phyloP scores from a whole-genome alignment of 352 stramenopile species.

The Phytophthora palmivora region DNA sequence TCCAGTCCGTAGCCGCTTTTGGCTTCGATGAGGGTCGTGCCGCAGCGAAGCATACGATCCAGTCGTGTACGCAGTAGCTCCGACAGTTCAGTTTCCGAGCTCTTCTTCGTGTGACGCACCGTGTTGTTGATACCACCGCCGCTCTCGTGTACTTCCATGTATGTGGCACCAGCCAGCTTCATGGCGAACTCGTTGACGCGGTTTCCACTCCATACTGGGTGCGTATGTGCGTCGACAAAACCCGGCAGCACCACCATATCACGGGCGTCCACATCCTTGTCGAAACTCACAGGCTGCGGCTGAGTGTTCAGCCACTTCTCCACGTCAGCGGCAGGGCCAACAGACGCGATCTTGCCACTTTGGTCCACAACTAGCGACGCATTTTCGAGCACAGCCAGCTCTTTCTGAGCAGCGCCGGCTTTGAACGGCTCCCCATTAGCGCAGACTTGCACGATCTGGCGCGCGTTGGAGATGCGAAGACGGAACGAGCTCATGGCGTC shows the following conservation, averaged over 20 bases:
- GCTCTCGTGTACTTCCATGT: conserved; percentile 85
- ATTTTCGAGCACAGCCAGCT: conserved; percentile 65
- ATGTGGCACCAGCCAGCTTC: conserved; percentile 86
- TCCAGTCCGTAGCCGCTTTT: conserved; percentile 90
- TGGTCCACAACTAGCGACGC: conserved; percentile 67
- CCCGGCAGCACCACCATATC: conserved; percentile 77
- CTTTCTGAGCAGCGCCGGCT: conserved; percentile 62
- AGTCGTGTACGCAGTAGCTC: conserved; percentile 58
- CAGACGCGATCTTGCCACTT: conserved; percentile 63
- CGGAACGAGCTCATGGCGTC: conserved; percentile 73
- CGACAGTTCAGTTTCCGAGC: conserved; percentile 68
- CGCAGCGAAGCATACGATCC: conserved; percentile 76
- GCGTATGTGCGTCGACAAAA: conserved; percentile 85
- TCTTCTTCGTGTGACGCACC: conserved; percentile 72
- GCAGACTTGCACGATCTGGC: conserved; percentile 82
- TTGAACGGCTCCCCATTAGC: conserved; percentile 69
- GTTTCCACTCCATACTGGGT: conserved; percentile 86
- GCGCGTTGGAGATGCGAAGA: conserved; percentile 67
- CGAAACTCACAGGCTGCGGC: conserved; percentile 71
- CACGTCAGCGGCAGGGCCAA: conserved; percentile 66
- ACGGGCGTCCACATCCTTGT: conserved; percentile 72
- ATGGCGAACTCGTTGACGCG: conserved; percentile 89
- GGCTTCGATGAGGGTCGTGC: conserved; percentile 81
- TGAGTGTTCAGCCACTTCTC: conserved; percentile 60
- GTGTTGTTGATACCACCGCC: conserved; percentile 85